phyloP scores from a whole-genome alignment of 306 rosid species.

The Ormosia emarginata region DNA sequence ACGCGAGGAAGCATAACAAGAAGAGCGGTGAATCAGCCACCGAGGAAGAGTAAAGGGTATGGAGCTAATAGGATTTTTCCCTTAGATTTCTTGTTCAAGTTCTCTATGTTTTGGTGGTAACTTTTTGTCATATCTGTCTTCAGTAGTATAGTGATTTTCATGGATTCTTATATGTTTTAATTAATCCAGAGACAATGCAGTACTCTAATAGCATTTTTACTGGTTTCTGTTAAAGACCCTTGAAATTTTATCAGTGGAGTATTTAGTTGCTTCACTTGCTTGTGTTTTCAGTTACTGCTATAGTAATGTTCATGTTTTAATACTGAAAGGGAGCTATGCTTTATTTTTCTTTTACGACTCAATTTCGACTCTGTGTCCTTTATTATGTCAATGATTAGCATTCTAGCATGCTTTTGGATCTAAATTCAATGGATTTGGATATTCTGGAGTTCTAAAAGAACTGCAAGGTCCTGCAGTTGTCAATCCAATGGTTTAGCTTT shows the following conservation, averaged over 20 bases:
- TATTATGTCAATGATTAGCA: not conserved
- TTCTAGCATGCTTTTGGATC: not conserved
- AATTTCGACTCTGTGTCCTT: not conserved
- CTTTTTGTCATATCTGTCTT: not conserved
- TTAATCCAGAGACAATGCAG: not conserved
- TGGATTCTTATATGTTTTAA: not conserved
- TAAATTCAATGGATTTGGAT: too few relatives aligned
- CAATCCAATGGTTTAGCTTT: too few relatives aligned
- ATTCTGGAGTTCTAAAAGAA: too few relatives aligned
- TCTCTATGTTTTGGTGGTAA: not conserved
- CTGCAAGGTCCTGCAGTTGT: too few relatives aligned
- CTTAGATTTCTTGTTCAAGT: slow-evolving; percentile 4
- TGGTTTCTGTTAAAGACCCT: not conserved
- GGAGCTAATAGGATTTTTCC: slow-evolving; percentile 6
- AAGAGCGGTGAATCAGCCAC: slow-evolving; percentile 45
- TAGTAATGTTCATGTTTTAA: not conserved
- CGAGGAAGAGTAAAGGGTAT: slow-evolving; percentile 57
- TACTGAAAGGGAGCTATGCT: not conserved
- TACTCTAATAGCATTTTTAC: not conserved
- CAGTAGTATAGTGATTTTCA: slow-evolving; percentile 4
- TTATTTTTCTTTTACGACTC: not conserved
- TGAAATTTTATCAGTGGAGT: not conserved
- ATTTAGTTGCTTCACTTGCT: not conserved
- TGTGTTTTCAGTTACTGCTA: not conserved
- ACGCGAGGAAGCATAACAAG: slow-evolving; percentile 96